These are phyloP conservation scores for Ceratobasidium sp. DNA, from an alignment of 1,284 basidiomycete species.

Conservation along the genomic window DNA sequence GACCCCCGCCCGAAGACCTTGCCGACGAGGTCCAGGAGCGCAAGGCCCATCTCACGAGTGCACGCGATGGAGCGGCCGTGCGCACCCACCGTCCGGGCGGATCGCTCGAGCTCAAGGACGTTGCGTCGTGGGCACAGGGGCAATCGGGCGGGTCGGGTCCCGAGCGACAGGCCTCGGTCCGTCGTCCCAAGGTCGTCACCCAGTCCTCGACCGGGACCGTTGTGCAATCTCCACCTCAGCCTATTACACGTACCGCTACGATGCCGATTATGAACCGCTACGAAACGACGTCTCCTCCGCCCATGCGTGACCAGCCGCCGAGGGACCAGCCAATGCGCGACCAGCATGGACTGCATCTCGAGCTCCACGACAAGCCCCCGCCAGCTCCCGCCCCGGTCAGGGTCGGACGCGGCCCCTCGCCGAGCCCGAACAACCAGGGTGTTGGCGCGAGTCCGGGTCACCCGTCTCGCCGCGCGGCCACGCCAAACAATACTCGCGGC, in stretches of 20 bases:
- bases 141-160: background rate
- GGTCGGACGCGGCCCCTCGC: background rate
- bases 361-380: background rate
- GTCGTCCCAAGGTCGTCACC: constrained; percentile 17
- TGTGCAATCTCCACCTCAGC: background rate
- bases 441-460: too few relatives aligned
- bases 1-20: constrained; percentile 1
- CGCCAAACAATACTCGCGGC: background rate
- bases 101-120: constrained; percentile 21
- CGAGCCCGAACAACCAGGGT: background rate
- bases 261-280: constrained; percentile 19
- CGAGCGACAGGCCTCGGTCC: constrained; percentile 19
- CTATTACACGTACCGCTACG: constrained; percentile 1
- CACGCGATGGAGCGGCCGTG: constrained; percentile 17
- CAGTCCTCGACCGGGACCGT: constrained; percentile 9
- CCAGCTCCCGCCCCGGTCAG: background rate
- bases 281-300: constrained; percentile 24
- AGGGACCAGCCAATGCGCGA: too few relatives aligned
- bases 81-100: constrained; percentile 5
- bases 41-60: background rate
- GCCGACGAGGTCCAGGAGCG: constrained; percentile 25
- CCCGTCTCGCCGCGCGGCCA: constrained; percentile 5
- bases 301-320: constrained; percentile 10
- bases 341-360: constrained; percentile 11
- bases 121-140: background rate